Conservation (phyloP, 345 rosid species). For the Salix purpurea region DNA sequence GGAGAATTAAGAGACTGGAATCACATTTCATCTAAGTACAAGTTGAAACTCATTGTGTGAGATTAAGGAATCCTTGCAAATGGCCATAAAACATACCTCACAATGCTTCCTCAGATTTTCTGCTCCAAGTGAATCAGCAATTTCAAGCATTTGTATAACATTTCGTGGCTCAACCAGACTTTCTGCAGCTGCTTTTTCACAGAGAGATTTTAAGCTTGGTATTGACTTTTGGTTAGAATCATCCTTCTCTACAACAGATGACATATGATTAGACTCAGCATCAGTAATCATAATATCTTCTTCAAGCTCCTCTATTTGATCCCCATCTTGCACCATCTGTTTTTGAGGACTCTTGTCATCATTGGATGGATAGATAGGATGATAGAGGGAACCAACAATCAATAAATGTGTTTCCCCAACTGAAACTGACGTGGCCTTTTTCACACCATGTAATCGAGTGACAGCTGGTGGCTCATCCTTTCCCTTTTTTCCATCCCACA, state of each 20-base stretch:
- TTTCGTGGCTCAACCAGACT: conserved; percentile 87
- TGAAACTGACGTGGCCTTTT: conserved; percentile 80
- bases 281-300: conserved; percentile 62
- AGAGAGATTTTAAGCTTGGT: conserved; percentile 79
- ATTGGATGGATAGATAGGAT: conserved; percentile 55
- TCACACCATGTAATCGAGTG: conserved; percentile 73
- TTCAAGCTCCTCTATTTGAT: conserved; percentile 48
- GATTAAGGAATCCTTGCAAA: neutral
- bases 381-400: conserved; percentile 75
- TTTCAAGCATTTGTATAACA: conserved; percentile 80
- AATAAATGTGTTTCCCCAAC: conserved; percentile 95
- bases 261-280: conserved; percentile 31
- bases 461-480: conserved; percentile 52
- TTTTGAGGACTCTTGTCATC: conserved; percentile 27
- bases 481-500: conserved; percentile 79
- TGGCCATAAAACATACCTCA: conserved; percentile 48
- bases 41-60: neutral
- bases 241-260: conserved; percentile 24
- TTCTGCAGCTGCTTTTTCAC: conserved; percentile 91
- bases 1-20: neutral
- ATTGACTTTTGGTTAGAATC: conserved; percentile 27
- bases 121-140: conserved; percentile 93
- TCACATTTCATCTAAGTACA: neutral
- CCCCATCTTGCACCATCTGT: conserved; percentile 27
- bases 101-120: conserved; percentile 78